Base-by-base conservation (phyloP, 441 rosid genomes). In the Jatropha podagrica region DNA sequence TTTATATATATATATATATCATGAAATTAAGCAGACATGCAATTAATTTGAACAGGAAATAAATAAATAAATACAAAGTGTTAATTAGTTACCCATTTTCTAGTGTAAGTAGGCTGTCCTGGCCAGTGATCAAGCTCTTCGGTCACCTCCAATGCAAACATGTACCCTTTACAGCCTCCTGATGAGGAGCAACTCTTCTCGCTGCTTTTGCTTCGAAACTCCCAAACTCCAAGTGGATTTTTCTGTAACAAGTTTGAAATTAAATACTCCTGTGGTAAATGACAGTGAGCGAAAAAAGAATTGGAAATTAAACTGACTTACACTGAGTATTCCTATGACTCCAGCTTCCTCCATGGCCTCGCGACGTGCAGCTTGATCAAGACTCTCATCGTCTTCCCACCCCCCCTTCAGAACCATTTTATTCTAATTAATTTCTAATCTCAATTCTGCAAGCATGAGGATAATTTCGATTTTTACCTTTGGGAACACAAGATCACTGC, bases 291-390 rank as follows among this genome's bases (percentile, higher is more conserved):
- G 4, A 14, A 51, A 0, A 4, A 1, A 51, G 55, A 0, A 14
- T 9, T 0, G 6, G 14, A 49, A 59, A 56, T n/a, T 68, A 72
- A 60, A 59, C 54, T n/a, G 26, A 78, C 92, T 14, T 88, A 88
- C 94, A 75, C 69, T 71, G 44, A 88, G 85, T 14, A 79, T 68
- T 85, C 94, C 94, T 81, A 64, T 80, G 6, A 90, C 87, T 62
- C 94, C 94, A 0, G 94, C 94, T 82, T 90, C 94, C 85, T 90
- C 94, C 63, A 81, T 20, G 78, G 92, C 88, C 80, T 90, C 94
- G 3, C 94, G 90, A 44, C 79, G 38, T 10, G 91, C 94, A 23
- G 94, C 94, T 83, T 88, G 85, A 32, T 71, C 74, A 14, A 88
- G 59, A 5, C 88, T 84, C 82, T 90, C 94, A 72, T 88, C 91